Evolutionary conservation across 2,329 filamentous ascomycete species (phyloP).

Genomic region (Colletotrichum sp.): DNA sequence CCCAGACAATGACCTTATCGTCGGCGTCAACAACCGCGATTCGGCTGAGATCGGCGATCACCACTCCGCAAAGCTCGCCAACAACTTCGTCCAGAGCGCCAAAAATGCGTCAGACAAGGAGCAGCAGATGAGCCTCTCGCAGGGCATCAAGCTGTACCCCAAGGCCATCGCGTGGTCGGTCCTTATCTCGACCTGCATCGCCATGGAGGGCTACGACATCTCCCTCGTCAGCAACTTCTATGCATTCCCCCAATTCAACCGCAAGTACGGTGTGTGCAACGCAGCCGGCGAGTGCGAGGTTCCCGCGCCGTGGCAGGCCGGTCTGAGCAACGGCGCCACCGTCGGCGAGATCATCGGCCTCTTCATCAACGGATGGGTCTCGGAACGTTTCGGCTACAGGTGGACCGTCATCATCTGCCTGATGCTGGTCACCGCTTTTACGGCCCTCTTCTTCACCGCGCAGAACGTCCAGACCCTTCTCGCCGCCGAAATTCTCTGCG

Average conservation of each 20-base stretch:
- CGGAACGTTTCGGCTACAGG: conserved; percentile 72
- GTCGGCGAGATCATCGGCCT: conserved; percentile 72
- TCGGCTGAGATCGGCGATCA: conserved; percentile 8
- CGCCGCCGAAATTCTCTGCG: conserved; percentile 67
- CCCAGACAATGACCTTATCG: background rate
- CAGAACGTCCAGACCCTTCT: conserved; percentile 63
- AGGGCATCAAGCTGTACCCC: conserved; percentile 83
- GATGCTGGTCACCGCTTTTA: conserved; percentile 58
- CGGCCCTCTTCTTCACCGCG: conserved; percentile 70
- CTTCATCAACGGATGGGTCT: conserved; percentile 68
- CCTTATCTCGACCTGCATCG: conserved; percentile 87
- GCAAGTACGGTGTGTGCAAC: conserved; percentile 58
- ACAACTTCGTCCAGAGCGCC: conserved; percentile 48
- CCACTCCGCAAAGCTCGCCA: conserved; percentile 28
- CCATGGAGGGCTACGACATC: conserved; percentile 91
- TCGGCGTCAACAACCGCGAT: background rate
- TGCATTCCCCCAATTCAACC: conserved; percentile 62
- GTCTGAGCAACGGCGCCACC: conserved; percentile 63
- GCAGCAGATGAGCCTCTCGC: conserved; percentile 72
- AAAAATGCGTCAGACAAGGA: conserved; percentile 63
- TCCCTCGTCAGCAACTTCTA: conserved; percentile 84
- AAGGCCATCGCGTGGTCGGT: conserved; percentile 86
- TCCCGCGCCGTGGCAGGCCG: conserved; percentile 67
- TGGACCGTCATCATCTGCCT: conserved; percentile 68
- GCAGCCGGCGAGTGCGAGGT: conserved; percentile 56